phyloP scores from a whole-genome alignment of 2,329 filamentous ascomycete genomes.

The Fusarium gaditjirri region DNA sequence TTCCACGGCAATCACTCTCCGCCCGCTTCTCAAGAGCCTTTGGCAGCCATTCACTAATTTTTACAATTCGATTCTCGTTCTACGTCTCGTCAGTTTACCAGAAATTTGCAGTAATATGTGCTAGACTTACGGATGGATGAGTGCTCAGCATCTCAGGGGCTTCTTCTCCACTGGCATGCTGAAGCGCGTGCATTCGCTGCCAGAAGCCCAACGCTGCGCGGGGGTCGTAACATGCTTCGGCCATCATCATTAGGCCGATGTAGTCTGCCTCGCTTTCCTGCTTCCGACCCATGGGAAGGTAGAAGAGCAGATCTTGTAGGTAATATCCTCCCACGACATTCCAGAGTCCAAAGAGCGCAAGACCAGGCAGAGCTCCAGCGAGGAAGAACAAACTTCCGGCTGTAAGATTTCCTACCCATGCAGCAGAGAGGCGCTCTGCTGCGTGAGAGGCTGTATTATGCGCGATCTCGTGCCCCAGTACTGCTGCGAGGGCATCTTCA shows the following conservation, averaged over 20 bases:
- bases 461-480: conserved; percentile 83
- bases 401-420: conserved; percentile 63
- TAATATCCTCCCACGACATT: conserved; percentile 57
- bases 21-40: conserved; percentile 64
- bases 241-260: conserved; percentile 85
- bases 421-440: conserved; percentile 69
- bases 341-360: conserved; percentile 53
- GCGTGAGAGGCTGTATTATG: conserved; percentile 77
- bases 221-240: conserved; percentile 81
- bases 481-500: conserved; percentile 77
- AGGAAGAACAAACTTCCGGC: conserved; percentile 62
- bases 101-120: background rate
- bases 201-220: conserved; percentile 73
- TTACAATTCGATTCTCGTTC: conserved; percentile 71
- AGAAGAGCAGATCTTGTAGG: conserved; percentile 71
- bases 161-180: conserved; percentile 54
- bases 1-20: conserved; percentile 65
- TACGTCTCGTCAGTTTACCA: conserved; percentile 42
- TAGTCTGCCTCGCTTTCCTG: conserved; percentile 85
- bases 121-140: conserved; percentile 73
- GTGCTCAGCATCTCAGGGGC: conserved; percentile 79
- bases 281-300: conserved; percentile 72
- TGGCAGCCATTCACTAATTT: conserved; percentile 72
- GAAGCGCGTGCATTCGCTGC: conserved; percentile 70
- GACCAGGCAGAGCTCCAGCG: conserved; percentile 55